Conservation (phyloP, 148 eudicot genomes). For the Rhododendron kiyosumense region DNA sequence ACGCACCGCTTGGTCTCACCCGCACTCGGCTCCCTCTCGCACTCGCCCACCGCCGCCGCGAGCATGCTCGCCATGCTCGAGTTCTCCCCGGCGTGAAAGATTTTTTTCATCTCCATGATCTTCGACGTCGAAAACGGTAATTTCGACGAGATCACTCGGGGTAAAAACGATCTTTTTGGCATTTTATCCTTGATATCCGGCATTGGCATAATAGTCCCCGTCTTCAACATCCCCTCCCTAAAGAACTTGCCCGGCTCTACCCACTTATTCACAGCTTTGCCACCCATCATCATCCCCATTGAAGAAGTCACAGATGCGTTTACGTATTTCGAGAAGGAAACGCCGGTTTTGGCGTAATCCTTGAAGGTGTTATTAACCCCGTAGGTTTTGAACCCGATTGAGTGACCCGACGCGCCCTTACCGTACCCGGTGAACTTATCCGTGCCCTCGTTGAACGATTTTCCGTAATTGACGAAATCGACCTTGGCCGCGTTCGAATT, state of each 20-base stretch:
- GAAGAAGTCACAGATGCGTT: slow-evolving; percentile 9
- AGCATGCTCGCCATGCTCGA: slow-evolving; percentile 44
- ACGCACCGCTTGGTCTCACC: slow-evolving; percentile 54
- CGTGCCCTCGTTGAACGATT: slow-evolving; percentile 31
- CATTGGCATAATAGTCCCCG: slow-evolving; percentile 48
- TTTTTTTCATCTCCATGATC: slow-evolving; percentile 17
- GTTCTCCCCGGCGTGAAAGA: slow-evolving; percentile 44
- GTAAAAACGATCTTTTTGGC: slow-evolving; percentile 47
- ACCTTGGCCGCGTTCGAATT: slow-evolving; percentile 31
- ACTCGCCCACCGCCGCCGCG: slow-evolving; percentile 32
- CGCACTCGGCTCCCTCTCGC: slow-evolving; percentile 40
- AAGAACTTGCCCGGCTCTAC: slow-evolving; percentile 55
- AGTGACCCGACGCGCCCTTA: slow-evolving; percentile 20
- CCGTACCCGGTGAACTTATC: slow-evolving; percentile 50
- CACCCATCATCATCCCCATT: neutral
- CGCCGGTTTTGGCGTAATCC: slow-evolving; percentile 31
- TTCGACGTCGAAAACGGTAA: slow-evolving; percentile 36
- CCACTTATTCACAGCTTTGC: slow-evolving; percentile 37
- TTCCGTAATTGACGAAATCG: slow-evolving; percentile 31
- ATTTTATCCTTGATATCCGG: slow-evolving; percentile 51
- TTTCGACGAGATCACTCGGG: slow-evolving; percentile 32
- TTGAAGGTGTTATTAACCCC: slow-evolving; percentile 33
- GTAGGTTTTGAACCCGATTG: slow-evolving; percentile 32
- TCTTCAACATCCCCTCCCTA: slow-evolving; percentile 32
- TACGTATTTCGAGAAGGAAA: slow-evolving; percentile 20